Conservation (phyloP, 2,329 filamentous ascomycete species). For the Phyllosticta citribraziliensis region DNA sequence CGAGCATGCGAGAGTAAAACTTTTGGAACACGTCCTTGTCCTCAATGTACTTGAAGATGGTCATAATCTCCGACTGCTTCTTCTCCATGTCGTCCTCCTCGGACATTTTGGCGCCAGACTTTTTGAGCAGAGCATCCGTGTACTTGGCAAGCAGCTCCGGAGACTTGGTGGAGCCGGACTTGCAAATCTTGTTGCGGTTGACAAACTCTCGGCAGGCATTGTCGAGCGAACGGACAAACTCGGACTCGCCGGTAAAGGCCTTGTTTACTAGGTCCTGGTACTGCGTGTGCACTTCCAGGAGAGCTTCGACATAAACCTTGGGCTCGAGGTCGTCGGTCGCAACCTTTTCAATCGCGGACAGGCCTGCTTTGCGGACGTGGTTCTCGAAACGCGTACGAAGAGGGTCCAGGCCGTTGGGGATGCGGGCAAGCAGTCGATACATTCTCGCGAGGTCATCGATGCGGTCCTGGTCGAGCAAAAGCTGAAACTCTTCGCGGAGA, state of each 20-base stretch:
- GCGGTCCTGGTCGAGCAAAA: conserved; percentile 84
- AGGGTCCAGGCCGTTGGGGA: conserved; percentile 84
- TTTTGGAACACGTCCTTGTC: conserved; percentile 99
- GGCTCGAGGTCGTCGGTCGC: conserved; percentile 82
- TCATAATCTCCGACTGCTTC: conserved; percentile 89
- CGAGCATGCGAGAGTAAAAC: conserved; percentile 95
- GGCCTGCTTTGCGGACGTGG: conserved; percentile 82
- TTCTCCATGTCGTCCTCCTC: conserved; percentile 92
- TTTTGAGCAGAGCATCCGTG: conserved; percentile 83
- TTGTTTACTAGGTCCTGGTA: conserved; percentile 86
- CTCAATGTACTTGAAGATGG: conserved; percentile 99
- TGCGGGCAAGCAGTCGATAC: conserved; percentile 84
- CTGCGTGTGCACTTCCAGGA: conserved; percentile 88
- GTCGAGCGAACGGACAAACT: conserved; percentile 91
- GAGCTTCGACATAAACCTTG: conserved; percentile 90
- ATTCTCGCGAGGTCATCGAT: conserved; percentile 93
- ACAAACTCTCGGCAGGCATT: conserved; percentile 98
- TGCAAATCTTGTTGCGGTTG: conserved; percentile 94
- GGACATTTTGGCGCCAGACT: conserved; percentile 73
- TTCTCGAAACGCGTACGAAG: conserved; percentile 79
- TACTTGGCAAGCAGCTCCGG: conserved; percentile 94
- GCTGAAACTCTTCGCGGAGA: conserved; percentile 92
- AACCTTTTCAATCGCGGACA: conserved; percentile 83
- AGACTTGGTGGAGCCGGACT: conserved; percentile 83
- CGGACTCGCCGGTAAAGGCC: conserved; percentile 89